Evolutionary conservation across 169 alveolate species (phyloP), one percentile per base, ranked within the genome.

Genomic region (Plasmodium gonderi): DNA sequence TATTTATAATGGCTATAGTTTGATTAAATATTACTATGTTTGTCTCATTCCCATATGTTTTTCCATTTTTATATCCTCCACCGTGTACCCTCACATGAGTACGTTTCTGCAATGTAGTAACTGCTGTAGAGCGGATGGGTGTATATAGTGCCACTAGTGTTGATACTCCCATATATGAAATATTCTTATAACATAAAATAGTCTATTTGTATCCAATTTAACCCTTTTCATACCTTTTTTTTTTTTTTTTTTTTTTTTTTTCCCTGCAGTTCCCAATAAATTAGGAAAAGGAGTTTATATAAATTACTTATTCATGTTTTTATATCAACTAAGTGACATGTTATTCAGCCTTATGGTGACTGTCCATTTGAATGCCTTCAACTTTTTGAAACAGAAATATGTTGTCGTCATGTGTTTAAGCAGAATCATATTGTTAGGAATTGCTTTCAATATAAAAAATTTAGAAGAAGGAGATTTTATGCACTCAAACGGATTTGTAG

Each of bases 41-140:
- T 85, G 92, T 31, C 65, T 85, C 26, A 85, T 85, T 31, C 92
- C 92, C 11, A 85, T 85, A 72, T 49, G 60, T 17, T 54, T 85
- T 36, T n/a, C 83, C 3, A 74, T 85, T 49, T 85, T 85, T 8
- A 36, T 85, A 29, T 40, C 92, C 23, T 85, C 26, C 36, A 49
- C 44, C n/a, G 45, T 74, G 17, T 74, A 74, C 36, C 92, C 92
- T 11, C 92, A 85, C 47, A 74, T 85, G 45, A 36, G 92, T 85
- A 74, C 36, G 85, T 3, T 0, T 4, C 9, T 20, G 12, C 1
- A 9, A 0, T n/a, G n/a, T n/a, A n/a, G n/a, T n/a, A n/a, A n/a
- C n/a, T n/a, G n/a, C n/a, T n/a, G n/a, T n/a, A n/a, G n/a, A n/a
- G n/a, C n/a, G n/a, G n/a, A n/a, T n/a, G n/a, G n/a, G n/a, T n/a